Conservation (phyloP, 176 grass and related monocot species). For the maize (Zea mays) region DNA sequence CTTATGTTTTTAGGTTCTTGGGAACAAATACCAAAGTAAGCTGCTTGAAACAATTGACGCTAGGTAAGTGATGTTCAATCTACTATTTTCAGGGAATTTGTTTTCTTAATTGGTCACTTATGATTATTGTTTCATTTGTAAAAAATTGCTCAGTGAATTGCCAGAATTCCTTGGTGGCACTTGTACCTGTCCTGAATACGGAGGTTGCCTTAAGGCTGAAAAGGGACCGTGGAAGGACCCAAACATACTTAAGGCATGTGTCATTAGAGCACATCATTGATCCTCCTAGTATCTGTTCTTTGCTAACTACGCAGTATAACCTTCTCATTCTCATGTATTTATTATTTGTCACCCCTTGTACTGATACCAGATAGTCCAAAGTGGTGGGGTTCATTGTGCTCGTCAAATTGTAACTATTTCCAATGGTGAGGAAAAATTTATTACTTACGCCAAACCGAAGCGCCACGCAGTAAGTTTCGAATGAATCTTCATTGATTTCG, state of each 20-base stretch:
- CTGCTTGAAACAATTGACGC: constrained; percentile 81
- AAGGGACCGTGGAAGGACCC: constrained; percentile 95
- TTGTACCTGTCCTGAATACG: constrained; percentile 79
- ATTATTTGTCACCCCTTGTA: not conserved
- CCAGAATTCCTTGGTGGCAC: constrained; percentile 80
- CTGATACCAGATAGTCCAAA: constrained; percentile 74
- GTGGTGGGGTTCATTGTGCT: constrained; percentile 72
- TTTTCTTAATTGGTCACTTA: constrained; percentile 13
- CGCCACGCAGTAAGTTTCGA: constrained; percentile 32
- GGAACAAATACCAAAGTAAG: constrained; percentile 82
- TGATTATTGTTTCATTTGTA: constrained; percentile 34
- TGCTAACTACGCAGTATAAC: not conserved
- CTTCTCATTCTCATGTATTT: not conserved
- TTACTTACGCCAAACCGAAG: constrained; percentile 73
- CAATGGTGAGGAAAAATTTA: constrained; percentile 76
- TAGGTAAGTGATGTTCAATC: constrained; percentile 44
- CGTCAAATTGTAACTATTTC: constrained; percentile 83
- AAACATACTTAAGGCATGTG: constrained; percentile 68
- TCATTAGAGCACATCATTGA: not conserved
- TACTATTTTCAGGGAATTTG: not conserved
- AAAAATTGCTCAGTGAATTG: constrained; percentile 53
- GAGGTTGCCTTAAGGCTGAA: constrained; percentile 79
- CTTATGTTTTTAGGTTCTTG: constrained; percentile 67
- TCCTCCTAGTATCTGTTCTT: not conserved
- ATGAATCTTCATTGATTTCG: constrained; percentile 18